Percentiles rank a stretch among this genome's conserved stretches.
Evolutionary conservation across 2,329 filamentous ascomycete species (phyloP).

Genomic region (Cytospora chrysosperma): DNA sequence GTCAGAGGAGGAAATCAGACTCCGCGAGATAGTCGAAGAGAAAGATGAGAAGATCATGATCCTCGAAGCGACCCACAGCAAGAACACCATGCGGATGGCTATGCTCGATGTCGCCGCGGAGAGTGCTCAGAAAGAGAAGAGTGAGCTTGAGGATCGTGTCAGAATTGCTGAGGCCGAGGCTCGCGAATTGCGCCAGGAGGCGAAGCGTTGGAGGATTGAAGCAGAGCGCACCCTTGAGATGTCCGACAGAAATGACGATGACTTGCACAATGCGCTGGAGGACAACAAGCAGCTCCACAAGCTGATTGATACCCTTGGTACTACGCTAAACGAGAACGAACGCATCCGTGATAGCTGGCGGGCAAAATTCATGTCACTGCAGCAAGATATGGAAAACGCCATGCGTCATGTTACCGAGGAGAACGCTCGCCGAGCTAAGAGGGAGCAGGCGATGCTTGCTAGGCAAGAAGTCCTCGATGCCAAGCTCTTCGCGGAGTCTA

Average conservation of each 20-base stretch:
- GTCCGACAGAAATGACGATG: conserved; percentile 48
- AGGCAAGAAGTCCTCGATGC: conserved; percentile 78
- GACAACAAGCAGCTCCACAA: conserved; percentile 73
- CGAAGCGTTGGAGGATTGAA: conserved; percentile 60
- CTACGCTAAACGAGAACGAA: conserved; percentile 82
- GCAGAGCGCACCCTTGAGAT: conserved; percentile 58
- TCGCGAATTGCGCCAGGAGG: conserved; percentile 54
- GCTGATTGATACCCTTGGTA: conserved; percentile 70
- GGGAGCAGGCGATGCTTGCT: conserved; percentile 75
- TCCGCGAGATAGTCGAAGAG: conserved; percentile 66
- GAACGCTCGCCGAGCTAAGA: conserved; percentile 74
- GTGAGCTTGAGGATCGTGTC: conserved; percentile 56
- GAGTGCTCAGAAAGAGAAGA: conserved; percentile 52
- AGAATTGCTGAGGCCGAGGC: conserved; percentile 55
- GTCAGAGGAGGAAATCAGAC: conserved; percentile 69
- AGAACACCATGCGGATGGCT: conserved; percentile 61
- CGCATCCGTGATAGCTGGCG: conserved; percentile 82
- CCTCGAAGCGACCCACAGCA: conserved; percentile 55
- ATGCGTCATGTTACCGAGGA: conserved; percentile 80
- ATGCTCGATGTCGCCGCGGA: conserved; percentile 67
- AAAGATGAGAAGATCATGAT: conserved; percentile 65
- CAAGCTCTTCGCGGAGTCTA: conserved; percentile 71
- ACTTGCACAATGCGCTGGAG: conserved; percentile 47
- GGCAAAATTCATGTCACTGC: conserved; percentile 77
- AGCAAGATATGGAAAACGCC: conserved; percentile 81